Evolutionary conservation across 2,329 filamentous ascomycete species (phyloP).

Genomic region (Colletotrichum endophyticum): DNA sequence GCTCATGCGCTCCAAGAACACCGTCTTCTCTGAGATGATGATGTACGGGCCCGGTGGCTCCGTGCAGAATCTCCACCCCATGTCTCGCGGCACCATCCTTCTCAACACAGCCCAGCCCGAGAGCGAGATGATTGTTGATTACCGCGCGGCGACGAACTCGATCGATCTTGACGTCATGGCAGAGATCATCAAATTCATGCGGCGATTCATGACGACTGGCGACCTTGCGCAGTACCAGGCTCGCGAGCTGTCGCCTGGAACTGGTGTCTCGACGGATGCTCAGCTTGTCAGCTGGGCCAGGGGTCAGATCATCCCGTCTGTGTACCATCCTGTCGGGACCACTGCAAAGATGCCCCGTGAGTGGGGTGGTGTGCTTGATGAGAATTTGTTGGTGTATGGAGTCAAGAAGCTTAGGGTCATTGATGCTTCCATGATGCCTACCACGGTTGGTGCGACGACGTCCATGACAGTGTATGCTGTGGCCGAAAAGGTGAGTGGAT

Average conservation of each 20-base stretch:
- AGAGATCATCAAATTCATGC: conserved; percentile 28
- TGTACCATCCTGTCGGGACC: conserved; percentile 31
- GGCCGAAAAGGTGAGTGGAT: conserved; percentile 22
- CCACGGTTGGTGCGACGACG: conserved; percentile 22
- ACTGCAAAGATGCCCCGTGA: conserved; percentile 31
- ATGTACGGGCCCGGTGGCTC: conserved; percentile 29
- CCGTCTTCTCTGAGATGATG: conserved; percentile 52
- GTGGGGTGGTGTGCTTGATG: conserved; percentile 31
- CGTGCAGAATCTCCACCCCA: conserved; percentile 27
- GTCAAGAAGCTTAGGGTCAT: conserved; percentile 25
- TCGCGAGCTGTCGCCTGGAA: conserved; percentile 24
- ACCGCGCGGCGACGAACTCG: conserved; percentile 28
- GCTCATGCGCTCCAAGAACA: conserved; percentile 25
- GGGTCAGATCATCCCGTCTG: conserved; percentile 26
- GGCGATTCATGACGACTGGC: conserved; percentile 25
- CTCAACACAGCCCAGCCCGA: conserved; percentile 26
- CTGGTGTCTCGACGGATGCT: conserved; percentile 22
- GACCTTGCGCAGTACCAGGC: conserved; percentile 25
- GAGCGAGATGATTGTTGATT: conserved; percentile 27
- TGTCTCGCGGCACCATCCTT: conserved; percentile 26
- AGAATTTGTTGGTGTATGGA: conserved; percentile 31
- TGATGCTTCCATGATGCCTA: conserved; percentile 26
- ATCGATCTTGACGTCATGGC: conserved; percentile 28
- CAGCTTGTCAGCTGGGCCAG: conserved; percentile 26
- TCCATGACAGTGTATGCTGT: conserved; percentile 24